Evolutionary conservation across 495 filamentous ascomycete genomes (phyloP).

Genomic region (Talaromyces liani): DNA sequence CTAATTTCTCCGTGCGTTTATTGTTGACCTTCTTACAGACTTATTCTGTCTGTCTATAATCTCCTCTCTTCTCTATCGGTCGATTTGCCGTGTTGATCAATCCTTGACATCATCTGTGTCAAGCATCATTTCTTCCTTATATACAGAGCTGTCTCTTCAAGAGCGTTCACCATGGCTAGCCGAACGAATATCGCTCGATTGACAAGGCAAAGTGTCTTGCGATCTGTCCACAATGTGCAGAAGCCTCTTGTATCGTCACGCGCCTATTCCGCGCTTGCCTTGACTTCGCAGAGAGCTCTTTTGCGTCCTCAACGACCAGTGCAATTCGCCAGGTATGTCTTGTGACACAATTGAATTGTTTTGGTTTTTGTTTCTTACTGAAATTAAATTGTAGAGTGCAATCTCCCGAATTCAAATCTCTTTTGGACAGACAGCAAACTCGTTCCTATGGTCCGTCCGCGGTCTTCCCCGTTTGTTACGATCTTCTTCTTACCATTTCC

Average conservation of each 20-base stretch:
- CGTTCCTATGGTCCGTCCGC: slow-evolving; percentile 6
- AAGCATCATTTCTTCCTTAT: background rate
- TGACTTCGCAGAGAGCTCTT: slow-evolving; percentile 4
- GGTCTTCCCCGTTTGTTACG: background rate
- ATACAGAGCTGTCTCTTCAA: background rate
- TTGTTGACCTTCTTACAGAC: background rate
- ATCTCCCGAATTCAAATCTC: slow-evolving; percentile 4
- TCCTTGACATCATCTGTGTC: slow-evolving; percentile 1
- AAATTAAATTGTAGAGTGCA: background rate
- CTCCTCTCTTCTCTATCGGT: background rate
- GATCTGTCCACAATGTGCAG: slow-evolving; percentile 1
- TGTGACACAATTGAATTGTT: background rate
- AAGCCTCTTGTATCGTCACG: slow-evolving; percentile 5
- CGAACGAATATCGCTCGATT: slow-evolving; percentile 1
- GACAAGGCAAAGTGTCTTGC: background rate
- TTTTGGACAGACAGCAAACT: background rate
- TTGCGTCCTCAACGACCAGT: slow-evolving; percentile 1
- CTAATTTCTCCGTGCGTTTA: background rate
- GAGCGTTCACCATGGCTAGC: background rate
- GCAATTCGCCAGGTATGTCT: background rate
- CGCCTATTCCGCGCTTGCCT: slow-evolving; percentile 1
- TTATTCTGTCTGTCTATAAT: background rate
- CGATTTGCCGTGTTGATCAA: background rate
- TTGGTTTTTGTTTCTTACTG: background rate
- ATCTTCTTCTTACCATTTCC: background rate